Base-by-base conservation (phyloP, 169 alveolate genomes). In the Plasmodium malariae region DNA sequence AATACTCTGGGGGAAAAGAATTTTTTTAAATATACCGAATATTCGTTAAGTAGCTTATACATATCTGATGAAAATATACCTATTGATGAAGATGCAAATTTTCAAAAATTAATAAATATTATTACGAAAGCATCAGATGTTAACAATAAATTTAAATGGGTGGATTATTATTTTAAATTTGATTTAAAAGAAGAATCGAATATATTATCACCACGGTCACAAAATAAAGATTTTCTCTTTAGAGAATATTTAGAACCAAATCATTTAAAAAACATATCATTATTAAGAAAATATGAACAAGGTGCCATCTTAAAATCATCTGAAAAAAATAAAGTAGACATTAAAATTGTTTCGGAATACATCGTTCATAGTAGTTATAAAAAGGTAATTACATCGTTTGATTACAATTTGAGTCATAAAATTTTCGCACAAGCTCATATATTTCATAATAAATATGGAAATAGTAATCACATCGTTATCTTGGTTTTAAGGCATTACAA, bases 401-500 rank as follows among this genome's bases (percentile, higher is more conserved):
- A 48, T 9, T 85, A 55, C 45, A 21, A 85, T 37, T 57, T 68
- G 34, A 85, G 63, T 54, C 85, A 85, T 40, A 85, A 59, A 71
- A 30, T 68, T 28, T 85, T 28, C 69, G 43, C 74, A n/a, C 7
- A 85, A 70, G 92, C 92, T 3, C 93, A 88, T 48, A 87, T 91
- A 4, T 94, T 94, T 63, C 92, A 78, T 63, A 89, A 67, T 68
- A 89, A 92, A 83, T 90, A 89, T 85, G 96, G 96, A 37, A 91
- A 89, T 78, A 74, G 91, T 60, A 62, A 69, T 45, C 94, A 94
- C 32, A 74, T 88, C n/a, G 87, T 90, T 55, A 45, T 94, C 11
- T 76, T 93, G n/a, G 93, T 94, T 21, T 37, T 89, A 76, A 68
- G 94, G 21, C 95, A 94, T 88, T 92, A 78, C 65, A 67, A 69